Conservation (phyloP, 352 stramenopile genomes). For the Globisporangium spinosum region DNA sequence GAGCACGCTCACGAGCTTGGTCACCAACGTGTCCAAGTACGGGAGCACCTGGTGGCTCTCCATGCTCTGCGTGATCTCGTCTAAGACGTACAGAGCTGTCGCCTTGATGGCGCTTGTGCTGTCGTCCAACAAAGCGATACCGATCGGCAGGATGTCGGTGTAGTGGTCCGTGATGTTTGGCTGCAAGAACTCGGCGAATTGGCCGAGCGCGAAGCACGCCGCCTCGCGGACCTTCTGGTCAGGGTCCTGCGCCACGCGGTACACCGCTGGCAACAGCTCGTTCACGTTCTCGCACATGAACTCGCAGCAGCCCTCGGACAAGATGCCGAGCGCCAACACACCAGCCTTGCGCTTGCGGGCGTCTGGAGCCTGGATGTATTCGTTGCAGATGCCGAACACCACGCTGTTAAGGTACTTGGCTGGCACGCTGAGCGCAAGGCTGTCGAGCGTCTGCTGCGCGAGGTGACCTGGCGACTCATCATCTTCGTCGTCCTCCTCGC, state of each 20-base stretch:
- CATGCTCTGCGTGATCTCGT: slow-evolving; percentile 98
- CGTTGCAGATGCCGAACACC: slow-evolving; percentile 74
- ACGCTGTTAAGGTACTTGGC: slow-evolving; percentile 81
- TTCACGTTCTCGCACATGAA: slow-evolving; percentile 93
- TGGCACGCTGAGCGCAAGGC: slow-evolving; percentile 70
- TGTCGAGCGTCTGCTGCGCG: slow-evolving; percentile 84
- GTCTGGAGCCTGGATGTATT: slow-evolving; percentile 90
- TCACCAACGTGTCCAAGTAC: slow-evolving; percentile 94
- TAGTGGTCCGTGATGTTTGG: slow-evolving; percentile 95
- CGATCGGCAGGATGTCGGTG: slow-evolving; percentile 94
- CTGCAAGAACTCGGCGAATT: slow-evolving; percentile 98
- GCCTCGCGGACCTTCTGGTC: slow-evolving; percentile 95
- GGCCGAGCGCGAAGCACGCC: slow-evolving; percentile 96
- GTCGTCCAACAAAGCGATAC: slow-evolving; percentile 95
- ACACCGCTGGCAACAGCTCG: slow-evolving; percentile 91
- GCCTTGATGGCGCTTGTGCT: slow-evolving; percentile 91
- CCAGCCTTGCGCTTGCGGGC: slow-evolving; percentile 93
- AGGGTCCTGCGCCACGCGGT: slow-evolving; percentile 86
- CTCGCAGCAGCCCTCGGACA: slow-evolving; percentile 95
- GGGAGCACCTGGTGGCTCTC: slow-evolving; percentile 93
- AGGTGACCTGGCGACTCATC: slow-evolving; percentile 79
- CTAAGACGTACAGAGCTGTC: slow-evolving; percentile 96
- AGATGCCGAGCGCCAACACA: slow-evolving; percentile 94
- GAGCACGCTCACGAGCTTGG: slow-evolving; percentile 93
- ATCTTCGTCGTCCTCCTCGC: slow-evolving; percentile 64